phyloP scores from a whole-genome alignment of 805 yeast genomes.

The Zygoascus biomembranicola region DNA sequence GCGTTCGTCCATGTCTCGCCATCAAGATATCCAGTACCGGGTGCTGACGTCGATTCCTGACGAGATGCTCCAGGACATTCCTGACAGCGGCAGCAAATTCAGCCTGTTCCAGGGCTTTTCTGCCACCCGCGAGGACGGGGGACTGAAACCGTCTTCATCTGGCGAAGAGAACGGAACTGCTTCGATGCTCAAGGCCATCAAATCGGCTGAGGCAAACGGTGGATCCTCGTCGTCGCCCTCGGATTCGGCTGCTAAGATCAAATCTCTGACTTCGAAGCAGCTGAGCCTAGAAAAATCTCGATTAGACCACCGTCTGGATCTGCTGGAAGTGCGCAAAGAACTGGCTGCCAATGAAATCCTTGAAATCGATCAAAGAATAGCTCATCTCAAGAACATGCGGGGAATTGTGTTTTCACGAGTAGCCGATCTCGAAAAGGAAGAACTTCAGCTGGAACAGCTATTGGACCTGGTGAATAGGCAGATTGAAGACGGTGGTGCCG shows the following conservation, averaged over 20 bases:
- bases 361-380: conserved; percentile 53
- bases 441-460: conserved; percentile 42
- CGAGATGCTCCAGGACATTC: conserved; percentile 49
- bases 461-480: conserved; percentile 10
- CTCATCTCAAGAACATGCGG: conserved; percentile 43
- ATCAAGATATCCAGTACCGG: conserved; percentile 36
- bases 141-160: background rate
- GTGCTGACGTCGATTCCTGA: conserved; percentile 51
- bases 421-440: conserved; percentile 53
- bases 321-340: conserved; percentile 55
- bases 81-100: conserved; percentile 31
- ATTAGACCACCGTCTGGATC: conserved; percentile 41
- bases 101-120: conserved; percentile 65
- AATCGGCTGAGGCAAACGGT: background rate
- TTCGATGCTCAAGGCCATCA: background rate
- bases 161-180: background rate
- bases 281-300: conserved; percentile 32
- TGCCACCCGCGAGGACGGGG: conserved; percentile 32
- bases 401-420: conserved; percentile 49
- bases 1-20: conserved; percentile 20
- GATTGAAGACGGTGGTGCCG: conserved; percentile 8
- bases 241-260: conserved; percentile 10
- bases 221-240: background rate
- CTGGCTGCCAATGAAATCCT: conserved; percentile 55
- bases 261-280: conserved; percentile 33